Conservation (phyloP, 1,139 yeast genomes). For the Ashbya aceris region DNA sequence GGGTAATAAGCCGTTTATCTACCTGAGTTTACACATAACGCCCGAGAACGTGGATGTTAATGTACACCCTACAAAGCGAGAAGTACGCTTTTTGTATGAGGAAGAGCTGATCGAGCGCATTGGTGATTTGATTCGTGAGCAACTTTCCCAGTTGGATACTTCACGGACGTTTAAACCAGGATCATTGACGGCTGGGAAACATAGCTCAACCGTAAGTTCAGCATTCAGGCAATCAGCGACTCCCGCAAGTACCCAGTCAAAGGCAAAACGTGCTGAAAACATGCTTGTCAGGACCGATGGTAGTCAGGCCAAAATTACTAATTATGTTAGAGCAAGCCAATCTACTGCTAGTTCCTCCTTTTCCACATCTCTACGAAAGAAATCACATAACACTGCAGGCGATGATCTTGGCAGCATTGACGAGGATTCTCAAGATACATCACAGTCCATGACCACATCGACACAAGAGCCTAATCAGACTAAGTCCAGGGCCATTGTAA, state of each 20-base stretch:
- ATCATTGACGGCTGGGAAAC: conserved; percentile 9
- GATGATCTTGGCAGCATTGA: not conserved
- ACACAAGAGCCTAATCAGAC: not conserved
- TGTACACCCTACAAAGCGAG: conserved; percentile 92
- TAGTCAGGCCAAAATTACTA: conserved; percentile 48
- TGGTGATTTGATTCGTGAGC: conserved; percentile 40
- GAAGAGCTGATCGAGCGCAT: conserved; percentile 72
- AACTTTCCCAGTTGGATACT: conserved; percentile 52
- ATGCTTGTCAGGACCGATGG: conserved; percentile 71
- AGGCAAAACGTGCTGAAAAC: conserved; percentile 41
- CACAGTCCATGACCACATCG: not conserved
- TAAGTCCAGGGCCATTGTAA: not conserved
- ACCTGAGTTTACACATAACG: conserved; percentile 53
- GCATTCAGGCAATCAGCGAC: not conserved
- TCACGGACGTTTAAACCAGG: conserved; percentile 65
- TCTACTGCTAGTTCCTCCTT: not conserved
- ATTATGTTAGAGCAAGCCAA: conserved; percentile 31
- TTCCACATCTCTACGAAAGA: not conserved
- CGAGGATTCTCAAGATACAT: conserved; percentile 5
- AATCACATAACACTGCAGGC: not conserved
- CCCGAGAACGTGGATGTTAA: conserved; percentile 81
- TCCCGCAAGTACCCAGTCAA: not conserved
- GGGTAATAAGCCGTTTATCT: conserved; percentile 72
- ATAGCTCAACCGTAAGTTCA: not conserved
- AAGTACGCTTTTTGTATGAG: conserved; percentile 77